Conservation (phyloP, 108 stramenopile species). For the Conticribra weissflogii region DNA sequence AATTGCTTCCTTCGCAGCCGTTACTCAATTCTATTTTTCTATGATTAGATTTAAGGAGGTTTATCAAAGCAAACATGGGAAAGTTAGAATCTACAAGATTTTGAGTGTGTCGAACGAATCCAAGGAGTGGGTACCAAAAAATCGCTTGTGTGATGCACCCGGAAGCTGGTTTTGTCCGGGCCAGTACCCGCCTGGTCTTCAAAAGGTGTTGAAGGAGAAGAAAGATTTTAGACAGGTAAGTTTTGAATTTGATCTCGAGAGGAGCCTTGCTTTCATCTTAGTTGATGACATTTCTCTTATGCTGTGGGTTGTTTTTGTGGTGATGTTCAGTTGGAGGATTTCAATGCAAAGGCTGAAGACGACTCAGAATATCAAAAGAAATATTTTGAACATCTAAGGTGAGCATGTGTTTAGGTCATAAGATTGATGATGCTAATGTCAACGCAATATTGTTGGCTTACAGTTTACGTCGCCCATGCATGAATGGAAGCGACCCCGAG, state of each 20-base stretch:
- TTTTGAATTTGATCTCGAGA: too few species aligned
- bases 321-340: conserved; percentile 89
- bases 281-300: too few species aligned
- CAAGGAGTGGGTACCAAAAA: conserved; percentile 89
- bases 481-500: conserved; percentile 45
- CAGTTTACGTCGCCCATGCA: too few species aligned
- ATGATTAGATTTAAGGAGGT: conserved; percentile 73
- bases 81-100: conserved; percentile 96
- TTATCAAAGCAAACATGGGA: conserved; percentile 92
- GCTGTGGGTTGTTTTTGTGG: too few species aligned
- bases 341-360: conserved; percentile 68
- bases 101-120: conserved; percentile 85
- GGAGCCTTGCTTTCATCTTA: too few species aligned
- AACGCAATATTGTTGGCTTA: too few species aligned
- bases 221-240: conserved; percentile 70
- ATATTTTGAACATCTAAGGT: conserved; percentile 85
- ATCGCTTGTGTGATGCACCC: conserved; percentile 85
- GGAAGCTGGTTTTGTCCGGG: conserved; percentile 92
- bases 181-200: conserved; percentile 87
- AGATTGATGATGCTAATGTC: too few species aligned
- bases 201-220: conserved; percentile 83
- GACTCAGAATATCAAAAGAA: conserved; percentile 80
- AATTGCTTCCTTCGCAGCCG: too few species aligned
- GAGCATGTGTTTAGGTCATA: too few species aligned
- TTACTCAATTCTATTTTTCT: too few species aligned